Evolutionary conservation across 805 yeast genomes (phyloP).

Genomic region (Cyberlindnera nakhonratchasimensis): DNA sequence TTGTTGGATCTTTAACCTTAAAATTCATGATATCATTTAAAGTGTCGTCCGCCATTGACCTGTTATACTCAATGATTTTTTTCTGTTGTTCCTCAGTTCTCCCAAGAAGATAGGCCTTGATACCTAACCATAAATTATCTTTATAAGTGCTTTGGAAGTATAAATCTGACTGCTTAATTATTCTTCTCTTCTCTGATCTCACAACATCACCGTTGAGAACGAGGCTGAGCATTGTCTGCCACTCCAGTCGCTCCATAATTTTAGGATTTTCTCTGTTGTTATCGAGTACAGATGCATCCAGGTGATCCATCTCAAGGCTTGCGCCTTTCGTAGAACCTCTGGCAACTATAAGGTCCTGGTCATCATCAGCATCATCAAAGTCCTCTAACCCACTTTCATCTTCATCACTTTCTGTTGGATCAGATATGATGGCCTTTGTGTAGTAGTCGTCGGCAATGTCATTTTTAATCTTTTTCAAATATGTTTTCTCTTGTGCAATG

Average conservation of each 20-base stretch:
- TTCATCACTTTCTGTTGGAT: conserved; percentile 34
- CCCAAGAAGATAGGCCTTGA: conserved; percentile 77
- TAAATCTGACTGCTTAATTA: conserved; percentile 52
- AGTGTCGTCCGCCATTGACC: conserved; percentile 70
- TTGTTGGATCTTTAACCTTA: conserved; percentile 45
- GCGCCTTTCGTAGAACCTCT: conserved; percentile 33
- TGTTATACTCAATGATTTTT: conserved; percentile 59
- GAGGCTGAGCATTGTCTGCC: conserved; percentile 91
- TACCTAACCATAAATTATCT: conserved; percentile 83
- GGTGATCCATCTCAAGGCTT: conserved; percentile 46
- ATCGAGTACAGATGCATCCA: conserved; percentile 21
- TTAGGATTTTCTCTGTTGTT: conserved; percentile 30
- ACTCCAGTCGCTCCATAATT: conserved; percentile 77
- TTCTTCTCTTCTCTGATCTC: conserved; percentile 79
- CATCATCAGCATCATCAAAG: conserved; percentile 28
- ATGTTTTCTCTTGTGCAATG: conserved; percentile 59
- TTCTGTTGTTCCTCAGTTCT: conserved; percentile 78
- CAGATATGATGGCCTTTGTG: conserved; percentile 57
- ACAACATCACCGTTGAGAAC: conserved; percentile 96
- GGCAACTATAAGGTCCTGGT: conserved; percentile 11
- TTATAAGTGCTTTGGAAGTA: conserved; percentile 53
- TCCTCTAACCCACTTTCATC: conserved; percentile 28
- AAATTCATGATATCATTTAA: conserved; percentile 67
- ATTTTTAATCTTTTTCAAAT: conserved; percentile 58
- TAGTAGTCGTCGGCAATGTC: conserved; percentile 67